Base-by-base conservation (phyloP, 441 rosid genomes). In the Breynia disticha region DNA sequence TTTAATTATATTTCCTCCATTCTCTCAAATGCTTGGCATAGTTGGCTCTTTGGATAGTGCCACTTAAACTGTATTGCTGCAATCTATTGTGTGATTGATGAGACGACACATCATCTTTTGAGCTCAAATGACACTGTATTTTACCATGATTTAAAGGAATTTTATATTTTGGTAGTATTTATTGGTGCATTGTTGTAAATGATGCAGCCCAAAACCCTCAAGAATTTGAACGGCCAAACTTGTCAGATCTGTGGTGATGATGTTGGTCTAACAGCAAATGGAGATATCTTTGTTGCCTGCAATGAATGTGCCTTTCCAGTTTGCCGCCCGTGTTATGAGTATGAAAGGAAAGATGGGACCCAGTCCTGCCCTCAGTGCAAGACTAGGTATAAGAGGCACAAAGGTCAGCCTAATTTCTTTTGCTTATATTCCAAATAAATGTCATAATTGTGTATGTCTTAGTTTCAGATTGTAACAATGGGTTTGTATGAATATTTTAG, bases 291-390 rank as follows among this genome's bases (percentile, higher is more conserved):
- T 66, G 97, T 90, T 24, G 96, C 96, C 68, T 90, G 97, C 67
- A 85, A 83, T 60, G 97, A 90, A 76, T 90, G 97, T 76, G 97
- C 81, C 44, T 90, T 87, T 67, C 97, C 97, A 11, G 96, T 90
- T 67, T 90, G 97, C 64, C 87, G 88, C 11, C 86, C 96, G 67
- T 90, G 97, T 60, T 90, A 90, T 28, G 97, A 90, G 72, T 90
- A 90, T 48, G 97, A 90, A 69, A 77, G 96, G 65, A 90, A 85
- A 74, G 96, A 90, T 61, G 97, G 97, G 35, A 85, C 91, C 62
- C 95, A 86, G 68, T 78, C 80, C 51, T 88, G 96, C 67, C 96
- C 97, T 5, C 94, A 90, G 65, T 90, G 97, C 90, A 90, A 90
- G 80, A 87, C 93, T 67, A 86, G 95, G 72, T 90, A 84, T 72